Conservation (phyloP, 495 filamentous ascomycete species). For the Hapsidospora chrysogenum region DNA sequence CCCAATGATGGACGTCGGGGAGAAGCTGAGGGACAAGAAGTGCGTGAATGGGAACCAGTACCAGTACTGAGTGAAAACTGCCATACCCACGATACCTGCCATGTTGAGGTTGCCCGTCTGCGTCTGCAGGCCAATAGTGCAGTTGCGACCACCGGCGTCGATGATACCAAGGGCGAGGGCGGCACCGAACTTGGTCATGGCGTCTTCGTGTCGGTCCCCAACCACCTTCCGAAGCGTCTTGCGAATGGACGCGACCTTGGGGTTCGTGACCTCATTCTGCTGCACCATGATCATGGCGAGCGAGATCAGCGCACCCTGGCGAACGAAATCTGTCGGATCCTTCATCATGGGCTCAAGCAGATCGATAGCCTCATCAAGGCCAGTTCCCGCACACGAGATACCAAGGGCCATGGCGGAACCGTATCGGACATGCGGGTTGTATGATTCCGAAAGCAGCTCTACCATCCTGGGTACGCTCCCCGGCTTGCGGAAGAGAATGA, state of each 20-base stretch:
- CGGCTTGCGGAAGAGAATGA: slow-evolving; percentile 96
- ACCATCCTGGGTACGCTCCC: slow-evolving; percentile 97
- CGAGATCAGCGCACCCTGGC: slow-evolving; percentile 90
- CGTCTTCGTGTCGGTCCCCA: slow-evolving; percentile 91
- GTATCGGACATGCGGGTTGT: slow-evolving; percentile 97
- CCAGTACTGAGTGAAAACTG: slow-evolving; percentile 98
- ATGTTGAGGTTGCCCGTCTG: slow-evolving; percentile 97
- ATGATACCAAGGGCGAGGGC: slow-evolving; percentile 92
- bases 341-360: slow-evolving; percentile 98
- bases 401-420: slow-evolving; percentile 97
- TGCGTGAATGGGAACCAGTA: slow-evolving; percentile 99
- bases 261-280: slow-evolving; percentile 92
- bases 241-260: slow-evolving; percentile 64
- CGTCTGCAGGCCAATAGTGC: slow-evolving; percentile 92
- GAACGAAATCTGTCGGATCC: slow-evolving; percentile 95
- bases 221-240: slow-evolving; percentile 84
- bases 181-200: slow-evolving; percentile 97
- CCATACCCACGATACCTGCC: slow-evolving; percentile 92
- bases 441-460: slow-evolving; percentile 93
- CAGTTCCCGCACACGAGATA: slow-evolving; percentile 95
- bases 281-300: slow-evolving; percentile 96
- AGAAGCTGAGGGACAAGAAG: slow-evolving; percentile 87
- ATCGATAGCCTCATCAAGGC: slow-evolving; percentile 91
- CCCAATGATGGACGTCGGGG: slow-evolving; percentile 85
- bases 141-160: slow-evolving; percentile 95